phyloP scores from a whole-genome alignment of 352 stramenopile species.

The Globisporangium spiculum region DNA sequence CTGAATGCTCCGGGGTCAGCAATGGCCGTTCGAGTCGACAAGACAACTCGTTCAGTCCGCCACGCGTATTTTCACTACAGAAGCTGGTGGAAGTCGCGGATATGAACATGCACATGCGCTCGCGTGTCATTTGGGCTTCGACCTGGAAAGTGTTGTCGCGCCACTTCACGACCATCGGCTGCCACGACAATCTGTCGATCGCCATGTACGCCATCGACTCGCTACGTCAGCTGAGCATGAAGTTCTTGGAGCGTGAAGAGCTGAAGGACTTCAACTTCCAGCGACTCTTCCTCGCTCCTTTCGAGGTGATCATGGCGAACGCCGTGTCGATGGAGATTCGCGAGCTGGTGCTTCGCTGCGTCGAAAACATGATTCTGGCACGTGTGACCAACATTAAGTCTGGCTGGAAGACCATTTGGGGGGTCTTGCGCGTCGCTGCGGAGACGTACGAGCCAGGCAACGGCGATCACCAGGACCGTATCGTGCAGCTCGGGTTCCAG shows the following conservation, averaged over 20 bases:
- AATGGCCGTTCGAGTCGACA: constrained; percentile 35
- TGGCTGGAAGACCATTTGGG: constrained; percentile 94
- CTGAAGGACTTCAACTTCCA: constrained; percentile 99
- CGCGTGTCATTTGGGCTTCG: constrained; percentile 96
- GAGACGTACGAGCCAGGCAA: constrained; percentile 72
- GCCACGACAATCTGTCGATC: constrained; percentile 94
- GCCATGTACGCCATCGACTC: constrained; percentile 99
- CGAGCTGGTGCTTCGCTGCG: constrained; percentile 89
- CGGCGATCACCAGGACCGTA: constrained; percentile 56
- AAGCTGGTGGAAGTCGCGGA: constrained; percentile 99
- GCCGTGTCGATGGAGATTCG: constrained; percentile 79
- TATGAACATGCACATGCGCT: constrained; percentile 98
- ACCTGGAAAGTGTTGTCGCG: constrained; percentile 96
- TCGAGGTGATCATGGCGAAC: constrained; percentile 93
- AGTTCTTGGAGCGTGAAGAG: constrained; percentile 99
- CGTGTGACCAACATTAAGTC: constrained; percentile 87
- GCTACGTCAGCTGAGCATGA: constrained; percentile 99
- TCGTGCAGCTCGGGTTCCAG: constrained; percentile 81
- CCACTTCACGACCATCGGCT: constrained; percentile 98
- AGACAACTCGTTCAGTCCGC: constrained; percentile 47
- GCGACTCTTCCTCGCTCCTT: constrained; percentile 96
- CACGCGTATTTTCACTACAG: constrained; percentile 98
- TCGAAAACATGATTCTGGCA: constrained; percentile 92
- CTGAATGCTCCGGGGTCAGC: constrained; percentile 79
- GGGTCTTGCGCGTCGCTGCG: constrained; percentile 87